A percentile compares a stretch with the other conserved stretches of the same genome.
Evolutionary conservation across 495 filamentous ascomycete species (phyloP).

Genomic region (Xylaria telfairii): DNA sequence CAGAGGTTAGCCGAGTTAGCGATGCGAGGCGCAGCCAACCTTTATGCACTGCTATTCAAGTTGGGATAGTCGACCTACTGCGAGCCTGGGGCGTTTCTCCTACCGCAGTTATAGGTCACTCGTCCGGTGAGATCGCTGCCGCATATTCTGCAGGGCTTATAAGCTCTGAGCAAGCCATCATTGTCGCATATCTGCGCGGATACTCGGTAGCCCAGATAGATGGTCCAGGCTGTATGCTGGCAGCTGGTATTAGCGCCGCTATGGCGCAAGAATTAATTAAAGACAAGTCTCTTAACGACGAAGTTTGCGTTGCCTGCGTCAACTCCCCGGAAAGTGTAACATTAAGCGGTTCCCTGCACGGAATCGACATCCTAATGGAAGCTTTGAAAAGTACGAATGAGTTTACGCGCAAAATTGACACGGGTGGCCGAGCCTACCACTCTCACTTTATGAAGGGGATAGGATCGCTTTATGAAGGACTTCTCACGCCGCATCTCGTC

Average conservation of each 20-base stretch:
- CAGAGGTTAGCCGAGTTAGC: slow-evolving; percentile 16
- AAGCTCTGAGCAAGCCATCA: slow-evolving; percentile 49
- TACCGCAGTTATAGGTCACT: slow-evolving; percentile 62
- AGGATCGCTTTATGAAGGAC: slow-evolving; percentile 34
- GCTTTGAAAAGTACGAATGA: slow-evolving; percentile 37
- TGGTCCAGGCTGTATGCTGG: slow-evolving; percentile 52
- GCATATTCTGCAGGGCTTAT: slow-evolving; percentile 54
- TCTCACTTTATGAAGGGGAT: slow-evolving; percentile 49
- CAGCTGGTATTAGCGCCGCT: slow-evolving; percentile 46
- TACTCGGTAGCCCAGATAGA: slow-evolving; percentile 33
- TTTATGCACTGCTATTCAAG: slow-evolving; percentile 56
- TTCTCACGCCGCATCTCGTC: no score
- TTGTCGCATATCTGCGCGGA: slow-evolving; percentile 53
- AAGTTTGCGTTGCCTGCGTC: slow-evolving; percentile 52
- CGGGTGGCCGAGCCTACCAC: slow-evolving; percentile 49
- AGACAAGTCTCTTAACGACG: not conserved
- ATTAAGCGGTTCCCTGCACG: slow-evolving; percentile 49
- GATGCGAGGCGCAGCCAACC: slow-evolving; percentile 48
- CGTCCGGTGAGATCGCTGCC: slow-evolving; percentile 67
- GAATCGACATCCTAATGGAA: slow-evolving; percentile 41
- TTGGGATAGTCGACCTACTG: slow-evolving; percentile 60
- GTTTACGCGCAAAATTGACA: slow-evolving; percentile 39
- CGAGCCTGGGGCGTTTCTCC: slow-evolving; percentile 56
- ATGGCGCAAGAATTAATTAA: slow-evolving; percentile 27
- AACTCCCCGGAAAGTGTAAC: slow-evolving; percentile 59